Evolutionary conservation across 2,329 filamentous ascomycete genomes (phyloP).

Genomic region (Ceratocystis variospora): DNA sequence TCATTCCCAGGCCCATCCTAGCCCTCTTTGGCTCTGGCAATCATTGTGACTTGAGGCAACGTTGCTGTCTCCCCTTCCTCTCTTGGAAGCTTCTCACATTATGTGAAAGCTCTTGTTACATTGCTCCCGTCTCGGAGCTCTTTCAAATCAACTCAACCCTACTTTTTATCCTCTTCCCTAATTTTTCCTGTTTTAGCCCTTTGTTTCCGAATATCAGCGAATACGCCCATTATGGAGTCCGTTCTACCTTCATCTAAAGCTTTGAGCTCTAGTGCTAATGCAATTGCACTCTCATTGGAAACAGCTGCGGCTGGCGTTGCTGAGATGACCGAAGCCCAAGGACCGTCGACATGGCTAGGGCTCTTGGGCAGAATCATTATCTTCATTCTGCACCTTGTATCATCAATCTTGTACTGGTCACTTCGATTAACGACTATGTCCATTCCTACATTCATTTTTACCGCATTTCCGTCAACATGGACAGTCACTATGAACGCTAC

Average conservation of each 20-base stretch:
- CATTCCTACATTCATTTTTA: constrained; percentile 77
- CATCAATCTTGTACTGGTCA: constrained; percentile 57
- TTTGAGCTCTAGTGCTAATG: constrained; percentile 3
- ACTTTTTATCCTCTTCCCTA: not conserved
- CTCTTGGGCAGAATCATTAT: constrained; percentile 43
- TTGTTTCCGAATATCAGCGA: not conserved
- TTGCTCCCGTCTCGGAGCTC: constrained; percentile 18
- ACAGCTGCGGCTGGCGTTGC: constrained; percentile 12
- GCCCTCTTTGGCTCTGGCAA: constrained; percentile 1
- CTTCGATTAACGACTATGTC: constrained; percentile 80
- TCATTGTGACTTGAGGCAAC: constrained; percentile 6
- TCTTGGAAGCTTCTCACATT: constrained; percentile 11
- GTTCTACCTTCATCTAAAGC: not conserved
- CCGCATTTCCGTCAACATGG: constrained; percentile 77
- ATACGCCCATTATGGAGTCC: constrained; percentile 2
- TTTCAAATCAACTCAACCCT: not conserved
- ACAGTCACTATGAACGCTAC: constrained; percentile 99
- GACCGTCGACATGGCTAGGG: constrained; percentile 42
- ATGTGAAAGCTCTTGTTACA: constrained; percentile 15
- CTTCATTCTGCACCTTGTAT: constrained; percentile 40
- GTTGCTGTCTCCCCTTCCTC: constrained; percentile 2
- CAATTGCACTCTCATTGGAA: constrained; percentile 7
- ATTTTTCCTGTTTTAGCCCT: not conserved
- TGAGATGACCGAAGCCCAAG: constrained; percentile 13
- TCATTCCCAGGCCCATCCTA: not conserved